Base-by-base conservation (phyloP, 1,139 yeast genomes). In the Chernovozyma aurita region DNA sequence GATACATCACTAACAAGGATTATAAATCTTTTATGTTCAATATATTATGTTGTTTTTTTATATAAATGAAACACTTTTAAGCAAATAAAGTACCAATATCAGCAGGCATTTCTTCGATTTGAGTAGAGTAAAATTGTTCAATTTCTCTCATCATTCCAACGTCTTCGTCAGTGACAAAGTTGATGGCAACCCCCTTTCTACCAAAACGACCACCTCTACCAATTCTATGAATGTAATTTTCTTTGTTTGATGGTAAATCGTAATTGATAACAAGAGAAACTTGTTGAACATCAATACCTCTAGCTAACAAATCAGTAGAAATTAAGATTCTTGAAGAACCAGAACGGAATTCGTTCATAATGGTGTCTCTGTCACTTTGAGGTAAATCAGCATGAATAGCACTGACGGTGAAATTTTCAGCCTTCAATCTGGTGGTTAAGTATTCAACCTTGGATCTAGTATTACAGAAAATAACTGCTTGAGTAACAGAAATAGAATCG, bases 131-230 rank as follows among this genome's bases (percentile, higher is more conserved):
- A 83, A 88, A 92, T 73, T 78, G 87, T 76, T 94, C 98, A 57
- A 92, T 85, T 73, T 90, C 97, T 75, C 96, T 85, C 84, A 94
- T 80, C 76, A 85, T 85, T 60, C 82, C 83, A 61, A 88, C 87
- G 64, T 92, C 97, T 53, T 83, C 81, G 57, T 76, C 79, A 52
- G 97, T 88, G 64, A 90, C 95, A 57, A 92, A 85, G 82, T 92
- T 92, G 78, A 92, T 88, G 59, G 98, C 97, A 63, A 90, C 96
- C 83, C 98, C 98, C 82, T 92, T 92, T 74, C 98, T 83, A 77
- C 98, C 98, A 77, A 92, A 92, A 77, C 98, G 92, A 76, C 98
- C 98, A 77, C 96, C 95, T 79, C 98, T 86, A 80, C 98, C 98
- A 60, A 92, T 92, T 82, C 98, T 85, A 78, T 92, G 98, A 63